Conservation (phyloP, 768 basidiomycete species). For the Tylopilus cervinicoccineus region DNA sequence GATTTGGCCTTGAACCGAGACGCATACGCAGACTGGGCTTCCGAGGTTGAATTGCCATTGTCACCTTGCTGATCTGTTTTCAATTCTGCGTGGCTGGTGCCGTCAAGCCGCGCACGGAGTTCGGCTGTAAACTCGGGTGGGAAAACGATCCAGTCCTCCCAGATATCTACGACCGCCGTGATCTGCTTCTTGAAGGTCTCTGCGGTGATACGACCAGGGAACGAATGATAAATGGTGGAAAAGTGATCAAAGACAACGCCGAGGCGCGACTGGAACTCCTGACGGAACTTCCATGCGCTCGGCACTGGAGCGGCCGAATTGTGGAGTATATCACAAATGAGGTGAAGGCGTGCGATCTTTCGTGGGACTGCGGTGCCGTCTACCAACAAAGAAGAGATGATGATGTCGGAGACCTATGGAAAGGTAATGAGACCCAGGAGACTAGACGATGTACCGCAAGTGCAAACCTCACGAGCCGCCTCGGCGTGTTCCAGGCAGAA, state of each 20-base stretch:
- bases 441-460: background rate
- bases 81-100: conserved; percentile 35
- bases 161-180: conserved; percentile 83
- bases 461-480: conserved; percentile 81
- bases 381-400: conserved; percentile 83
- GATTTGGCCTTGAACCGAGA: conserved; percentile 76
- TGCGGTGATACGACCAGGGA: conserved; percentile 93
- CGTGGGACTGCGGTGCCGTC: conserved; percentile 96
- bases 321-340: conserved; percentile 97
- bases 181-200: conserved; percentile 96
- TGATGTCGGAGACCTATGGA: conserved; percentile 79
- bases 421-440: conserved; percentile 1
- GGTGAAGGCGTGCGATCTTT: conserved; percentile 90
- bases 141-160: conserved; percentile 99
- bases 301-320: conserved; percentile 93
- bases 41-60: conserved; percentile 10
- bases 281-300: conserved; percentile 96
- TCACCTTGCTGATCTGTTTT: conserved; percentile 27
- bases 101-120: conserved; percentile 73
- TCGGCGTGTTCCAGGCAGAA: conserved; percentile 96
- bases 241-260: conserved; percentile 97
- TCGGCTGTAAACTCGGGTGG: conserved; percentile 78
- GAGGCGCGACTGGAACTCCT: conserved; percentile 87
- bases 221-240: conserved; percentile 90
- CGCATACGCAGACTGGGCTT: conserved; percentile 34